Percentiles rank a stretch among this genome's conserved stretches.
These are phyloP conservation scores for Cladophialophora immunda DNA, from an alignment of 2,329 filamentous ascomycete genomes.

Conservation along the genomic window DNA sequence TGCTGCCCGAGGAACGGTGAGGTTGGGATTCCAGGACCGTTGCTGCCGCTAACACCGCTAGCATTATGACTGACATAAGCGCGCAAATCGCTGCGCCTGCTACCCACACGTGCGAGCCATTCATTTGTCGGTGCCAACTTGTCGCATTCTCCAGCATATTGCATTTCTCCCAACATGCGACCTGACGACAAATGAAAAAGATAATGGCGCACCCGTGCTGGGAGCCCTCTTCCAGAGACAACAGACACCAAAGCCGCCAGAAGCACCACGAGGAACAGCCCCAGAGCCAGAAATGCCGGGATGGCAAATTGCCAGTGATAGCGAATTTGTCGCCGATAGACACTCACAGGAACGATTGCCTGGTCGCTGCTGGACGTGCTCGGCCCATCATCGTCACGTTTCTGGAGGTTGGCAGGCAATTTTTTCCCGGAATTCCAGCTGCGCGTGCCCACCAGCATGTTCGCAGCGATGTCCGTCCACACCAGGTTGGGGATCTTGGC, in stretches of 20 bases:
- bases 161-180: constrained; percentile 26
- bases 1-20: constrained; percentile 13
- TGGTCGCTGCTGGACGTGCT: constrained; percentile 4
- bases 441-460: constrained; percentile 54
- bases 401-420: constrained; percentile 29
- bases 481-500: constrained; percentile 54
- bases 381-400: constrained; percentile 25
- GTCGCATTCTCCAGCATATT: constrained; percentile 29
- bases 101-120: constrained; percentile 34
- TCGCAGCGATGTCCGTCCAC: constrained; percentile 57
- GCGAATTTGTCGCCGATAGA: constrained; percentile 44
- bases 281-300: constrained; percentile 46
- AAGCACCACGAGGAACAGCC: constrained; percentile 50
- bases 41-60: constrained; percentile 1
- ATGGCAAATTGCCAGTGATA: constrained; percentile 48
- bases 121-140: constrained; percentile 28
- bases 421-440: constrained; percentile 20
- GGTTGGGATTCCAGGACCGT: constrained; percentile 5
- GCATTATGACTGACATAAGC: constrained; percentile 1
- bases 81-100: constrained; percentile 21
- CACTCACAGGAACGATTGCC: constrained; percentile 40
- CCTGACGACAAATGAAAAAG: constrained; percentile 32
- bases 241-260: constrained; percentile 47
- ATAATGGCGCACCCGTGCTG: constrained; percentile 29
- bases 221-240: constrained; percentile 43